Base-by-base conservation (phyloP, 345 rosid genomes). In the Citrus medica region DNA sequence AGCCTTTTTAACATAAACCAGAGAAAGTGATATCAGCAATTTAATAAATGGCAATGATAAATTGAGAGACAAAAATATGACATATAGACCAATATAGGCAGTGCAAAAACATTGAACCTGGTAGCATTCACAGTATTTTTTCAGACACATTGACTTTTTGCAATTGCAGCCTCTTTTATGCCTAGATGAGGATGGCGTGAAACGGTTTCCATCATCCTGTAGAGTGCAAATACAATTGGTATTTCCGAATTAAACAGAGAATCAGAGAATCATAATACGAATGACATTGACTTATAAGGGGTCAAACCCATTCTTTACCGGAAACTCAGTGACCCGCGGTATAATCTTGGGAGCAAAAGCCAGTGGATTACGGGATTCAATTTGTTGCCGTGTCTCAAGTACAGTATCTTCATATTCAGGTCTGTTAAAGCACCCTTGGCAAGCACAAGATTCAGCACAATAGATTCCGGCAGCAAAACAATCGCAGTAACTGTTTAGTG, bases 41-140 rank as follows among this genome's bases (percentile, higher is more conserved):
- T 68, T 35, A 71, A 73, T 19, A 71, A 2, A 68, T 48, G 62
- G 69, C 70, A 76, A 71, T 9, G 53, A 77, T 64, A 77, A 25
- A 79, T 37, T 59, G 21, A 56, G 42, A 25, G 51, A 78, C 35
- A 76, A 58, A 28, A 62, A 21, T 48, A 71, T 25, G 32, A 59
- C 19, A 63, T 13, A 21, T 25, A 65, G 32, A 40, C 64, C 8
- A 48, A n/a, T n/a, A 16, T 21, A 37, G 74, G 69, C 13, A 55
- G 24, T 17, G 33, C 77, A 21, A 68, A 69, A 69, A 63, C 25
- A 70, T 32, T 14, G 42, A 35, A 91, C 93, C 92, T 90, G 92
- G 80, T 81, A 91, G 84, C 93, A 91, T 90, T 90, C 95, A 82
- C 91, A 90, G 69, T 91, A 91, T 75, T 87, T 90, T 79, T 91